Conservation (phyloP, 345 rosid species). For the Barbarea vulgaris region DNA sequence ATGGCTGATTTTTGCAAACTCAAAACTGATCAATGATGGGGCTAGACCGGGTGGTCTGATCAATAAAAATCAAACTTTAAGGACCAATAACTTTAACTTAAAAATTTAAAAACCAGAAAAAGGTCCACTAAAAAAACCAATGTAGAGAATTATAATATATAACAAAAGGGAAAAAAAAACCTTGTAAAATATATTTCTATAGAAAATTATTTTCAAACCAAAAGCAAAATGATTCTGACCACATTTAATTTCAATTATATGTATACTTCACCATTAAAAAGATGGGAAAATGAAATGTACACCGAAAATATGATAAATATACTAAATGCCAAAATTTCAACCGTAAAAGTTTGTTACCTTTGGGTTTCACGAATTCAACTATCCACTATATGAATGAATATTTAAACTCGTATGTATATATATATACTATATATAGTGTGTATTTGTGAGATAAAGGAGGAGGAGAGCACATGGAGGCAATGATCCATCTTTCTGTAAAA, state of each 20-base stretch:
- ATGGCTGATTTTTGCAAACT: too few species aligned
- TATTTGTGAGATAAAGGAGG: neutral
- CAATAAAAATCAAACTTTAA: neutral
- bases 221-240: neutral
- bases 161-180: too few species aligned
- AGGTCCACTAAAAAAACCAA: neutral
- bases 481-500: constrained; percentile 34
- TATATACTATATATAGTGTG: neutral
- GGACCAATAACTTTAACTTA: neutral
- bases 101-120: neutral
- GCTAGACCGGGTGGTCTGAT: neutral
- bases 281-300: neutral
- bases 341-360: neutral
- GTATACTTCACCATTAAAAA: neutral
- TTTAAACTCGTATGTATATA: neutral
- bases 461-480: constrained; percentile 35
- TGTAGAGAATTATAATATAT: neutral
- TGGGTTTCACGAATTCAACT: neutral
- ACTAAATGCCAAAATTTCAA: neutral
- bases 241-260: neutral
- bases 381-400: neutral
- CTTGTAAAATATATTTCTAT: too few species aligned
- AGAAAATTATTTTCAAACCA: too few species aligned
- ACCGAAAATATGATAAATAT: neutral
- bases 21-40: too few species aligned